These are phyloP conservation scores for Trichoderma asperellum DNA, from an alignment of 2,329 filamentous ascomycete genomes.

Conservation along the genomic window DNA sequence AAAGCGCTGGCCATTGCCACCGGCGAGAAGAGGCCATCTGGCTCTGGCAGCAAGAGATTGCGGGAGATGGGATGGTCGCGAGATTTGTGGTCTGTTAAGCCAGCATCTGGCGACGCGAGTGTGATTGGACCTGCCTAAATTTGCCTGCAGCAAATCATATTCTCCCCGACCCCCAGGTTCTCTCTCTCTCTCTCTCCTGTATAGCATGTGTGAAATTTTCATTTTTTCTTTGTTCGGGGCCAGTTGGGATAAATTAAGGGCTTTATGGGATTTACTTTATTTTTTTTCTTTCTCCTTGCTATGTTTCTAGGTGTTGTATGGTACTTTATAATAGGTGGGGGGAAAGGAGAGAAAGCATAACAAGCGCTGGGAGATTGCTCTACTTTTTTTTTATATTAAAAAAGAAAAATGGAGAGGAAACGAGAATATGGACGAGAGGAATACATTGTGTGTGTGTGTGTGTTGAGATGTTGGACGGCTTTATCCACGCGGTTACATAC, in stretches of 20 bases:
- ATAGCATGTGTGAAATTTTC: constrained; percentile 15
- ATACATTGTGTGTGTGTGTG: neutral
- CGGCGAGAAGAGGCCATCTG: constrained; percentile 56
- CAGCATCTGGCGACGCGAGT: constrained; percentile 12
- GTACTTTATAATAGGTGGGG: constrained; percentile 12
- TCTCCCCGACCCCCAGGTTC: neutral
- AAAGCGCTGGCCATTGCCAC: constrained; percentile 67
- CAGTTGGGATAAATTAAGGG: constrained; percentile 23
- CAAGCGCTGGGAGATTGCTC: neutral
- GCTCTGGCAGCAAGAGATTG: constrained; percentile 61
- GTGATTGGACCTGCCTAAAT: constrained; percentile 16
- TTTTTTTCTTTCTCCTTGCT: constrained; percentile 9
- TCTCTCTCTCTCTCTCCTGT: neutral
- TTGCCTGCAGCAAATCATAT: neutral
- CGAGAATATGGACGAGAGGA: neutral
- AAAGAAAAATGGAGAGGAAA: neutral
- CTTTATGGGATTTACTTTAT: neutral
- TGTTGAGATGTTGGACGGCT: neutral
- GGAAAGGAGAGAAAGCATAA: constrained; percentile 2
- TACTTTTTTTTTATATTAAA: neutral
- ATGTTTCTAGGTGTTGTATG: constrained; percentile 19
- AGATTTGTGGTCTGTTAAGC: constrained; percentile 63
- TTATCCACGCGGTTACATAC: constrained; percentile 15
- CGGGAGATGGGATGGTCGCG: constrained; percentile 65
- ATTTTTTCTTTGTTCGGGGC: neutral